Conservation (phyloP, 148 eudicot genomes). For the Persicaria maculosa region DNA sequence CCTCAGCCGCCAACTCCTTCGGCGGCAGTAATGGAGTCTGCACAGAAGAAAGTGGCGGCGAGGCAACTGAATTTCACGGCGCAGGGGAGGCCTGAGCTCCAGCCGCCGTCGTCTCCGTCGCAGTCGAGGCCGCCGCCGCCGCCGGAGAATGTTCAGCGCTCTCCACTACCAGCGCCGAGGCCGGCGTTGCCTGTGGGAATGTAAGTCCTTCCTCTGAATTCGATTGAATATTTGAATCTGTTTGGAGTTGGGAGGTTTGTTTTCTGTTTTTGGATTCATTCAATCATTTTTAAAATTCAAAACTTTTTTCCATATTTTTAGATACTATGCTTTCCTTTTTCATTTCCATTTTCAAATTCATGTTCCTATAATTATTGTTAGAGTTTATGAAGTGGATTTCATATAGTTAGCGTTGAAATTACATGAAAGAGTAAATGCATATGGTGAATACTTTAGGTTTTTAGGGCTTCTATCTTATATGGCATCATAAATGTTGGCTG, state of each 20-base stretch:
- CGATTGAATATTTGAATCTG: background rate
- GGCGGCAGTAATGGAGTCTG: slow-evolving; percentile 9
- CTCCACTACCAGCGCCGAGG: slow-evolving; percentile 3
- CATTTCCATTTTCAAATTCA: background rate
- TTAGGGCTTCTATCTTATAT: background rate
- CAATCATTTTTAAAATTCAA: background rate
- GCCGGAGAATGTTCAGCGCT: slow-evolving; percentile 3
- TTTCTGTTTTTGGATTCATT: background rate
- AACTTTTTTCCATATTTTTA: background rate
- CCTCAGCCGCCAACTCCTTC: slow-evolving; percentile 11
- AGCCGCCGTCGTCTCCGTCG: background rate
- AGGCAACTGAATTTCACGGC: slow-evolving; percentile 15
- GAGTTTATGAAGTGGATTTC: background rate
- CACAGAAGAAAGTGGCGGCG: slow-evolving; percentile 12
- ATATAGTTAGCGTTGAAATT: background rate
- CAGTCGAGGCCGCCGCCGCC: slow-evolving; percentile 7
- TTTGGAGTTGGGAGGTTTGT: background rate
- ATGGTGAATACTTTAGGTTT: background rate
- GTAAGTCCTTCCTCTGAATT: slow-evolving; percentile 5
- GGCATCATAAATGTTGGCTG: background rate
- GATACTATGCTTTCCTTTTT: background rate
- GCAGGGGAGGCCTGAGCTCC: slow-evolving; percentile 11
- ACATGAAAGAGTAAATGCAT: background rate
- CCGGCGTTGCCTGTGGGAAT: slow-evolving; percentile 11
- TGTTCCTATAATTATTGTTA: background rate